These are phyloP conservation scores for Aureobasidium vineae DNA, from an alignment of 2,329 filamentous ascomycete genomes.

Conservation along the genomic window DNA sequence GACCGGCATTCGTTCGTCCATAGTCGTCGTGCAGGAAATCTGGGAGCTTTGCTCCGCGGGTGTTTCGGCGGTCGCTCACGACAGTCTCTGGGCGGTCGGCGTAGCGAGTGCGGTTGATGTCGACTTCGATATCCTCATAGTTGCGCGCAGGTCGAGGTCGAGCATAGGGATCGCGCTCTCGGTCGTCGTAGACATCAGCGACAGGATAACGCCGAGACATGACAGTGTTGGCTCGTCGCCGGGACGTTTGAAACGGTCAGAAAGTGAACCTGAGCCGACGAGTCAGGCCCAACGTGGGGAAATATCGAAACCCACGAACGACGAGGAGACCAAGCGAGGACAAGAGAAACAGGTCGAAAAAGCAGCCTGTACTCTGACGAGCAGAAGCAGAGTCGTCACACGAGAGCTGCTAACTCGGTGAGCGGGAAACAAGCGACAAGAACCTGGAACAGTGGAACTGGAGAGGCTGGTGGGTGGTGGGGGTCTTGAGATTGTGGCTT, in stretches of 20 bases:
- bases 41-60: constrained; percentile 46
- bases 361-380: not conserved
- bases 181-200: constrained; percentile 49
- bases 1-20: constrained; percentile 45
- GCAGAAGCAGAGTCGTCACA: constrained; percentile 1
- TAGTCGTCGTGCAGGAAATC: constrained; percentile 54
- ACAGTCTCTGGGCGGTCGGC: constrained; percentile 34
- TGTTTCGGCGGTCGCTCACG: constrained; percentile 36
- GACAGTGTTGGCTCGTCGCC: constrained; percentile 5
- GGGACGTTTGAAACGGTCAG: constrained; percentile 24
- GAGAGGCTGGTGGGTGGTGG: constrained; percentile 23
- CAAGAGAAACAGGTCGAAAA: not conserved
- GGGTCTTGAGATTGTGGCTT: constrained; percentile 23
- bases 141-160: constrained; percentile 43
- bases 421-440: constrained; percentile 14
- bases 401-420: constrained; percentile 6
- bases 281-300: constrained; percentile 20
- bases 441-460: constrained; percentile 13
- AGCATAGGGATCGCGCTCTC: constrained; percentile 43
- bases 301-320: not conserved
- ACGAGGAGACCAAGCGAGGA: not conserved
- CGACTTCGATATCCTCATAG: constrained; percentile 53
- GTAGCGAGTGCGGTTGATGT: constrained; percentile 41
- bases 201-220: constrained; percentile 27
- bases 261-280: not conserved